phyloP scores from a whole-genome alignment of 164 flowering plant species.

The Litsea cubeba region DNA sequence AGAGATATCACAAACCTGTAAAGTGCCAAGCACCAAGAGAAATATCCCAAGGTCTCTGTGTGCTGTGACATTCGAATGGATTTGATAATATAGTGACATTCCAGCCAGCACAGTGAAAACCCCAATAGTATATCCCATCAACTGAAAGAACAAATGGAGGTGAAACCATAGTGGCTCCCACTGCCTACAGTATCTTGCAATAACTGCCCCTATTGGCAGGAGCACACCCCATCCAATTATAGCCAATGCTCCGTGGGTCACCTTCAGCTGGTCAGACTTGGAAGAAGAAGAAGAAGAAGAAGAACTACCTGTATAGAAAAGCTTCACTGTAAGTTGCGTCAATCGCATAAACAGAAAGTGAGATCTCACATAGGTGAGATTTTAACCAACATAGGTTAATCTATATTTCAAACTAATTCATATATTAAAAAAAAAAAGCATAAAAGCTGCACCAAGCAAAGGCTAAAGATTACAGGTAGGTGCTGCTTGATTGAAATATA shows the following conservation, averaged over 20 bases:
- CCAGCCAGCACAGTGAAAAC: constrained; percentile 60
- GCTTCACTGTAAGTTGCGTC: not conserved
- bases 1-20: constrained; percentile 54
- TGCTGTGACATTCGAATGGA: constrained; percentile 27
- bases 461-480: no score
- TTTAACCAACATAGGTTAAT: no score
- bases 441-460: no score
- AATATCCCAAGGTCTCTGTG: constrained; percentile 75
- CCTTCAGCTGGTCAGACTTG: constrained; percentile 22
- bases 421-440: no score
- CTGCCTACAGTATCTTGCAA: constrained; percentile 68
- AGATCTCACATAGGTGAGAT: no score
- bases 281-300: constrained; percentile 18
- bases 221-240: constrained; percentile 75
- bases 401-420: no score
- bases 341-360: no score
- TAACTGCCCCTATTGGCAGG: constrained; percentile 71
- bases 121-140: constrained; percentile 56
- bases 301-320: constrained; percentile 9
- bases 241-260: constrained; percentile 62
- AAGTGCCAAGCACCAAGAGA: constrained; percentile 47
- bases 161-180: constrained; percentile 79
- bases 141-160: constrained; percentile 58
- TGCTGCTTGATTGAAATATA: no score
- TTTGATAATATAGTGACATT: constrained; percentile 28